phyloP scores from a whole-genome alignment of 257 asterid species.

The Cruciata laevipes region DNA sequence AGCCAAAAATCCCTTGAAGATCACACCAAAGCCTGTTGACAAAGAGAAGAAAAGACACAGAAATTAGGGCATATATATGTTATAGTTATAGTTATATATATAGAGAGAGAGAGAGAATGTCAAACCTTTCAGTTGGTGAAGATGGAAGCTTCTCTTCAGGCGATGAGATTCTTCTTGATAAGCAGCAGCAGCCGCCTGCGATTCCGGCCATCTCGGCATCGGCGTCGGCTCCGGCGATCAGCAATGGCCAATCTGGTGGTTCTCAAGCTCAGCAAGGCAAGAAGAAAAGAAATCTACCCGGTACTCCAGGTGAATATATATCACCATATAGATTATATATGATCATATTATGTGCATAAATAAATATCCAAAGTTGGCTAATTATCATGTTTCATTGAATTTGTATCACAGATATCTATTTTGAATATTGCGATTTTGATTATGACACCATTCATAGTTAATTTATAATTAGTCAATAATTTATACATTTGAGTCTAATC shows the following conservation, averaged over 20 bases:
- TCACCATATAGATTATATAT: too few relatives aligned
- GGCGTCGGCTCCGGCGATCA: constrained; percentile 7
- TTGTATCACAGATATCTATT: too few relatives aligned
- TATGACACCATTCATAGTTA: too few relatives aligned
- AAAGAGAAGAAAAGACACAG: constrained; percentile 1
- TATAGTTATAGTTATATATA: not conserved
- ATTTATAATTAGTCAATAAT: too few relatives aligned
- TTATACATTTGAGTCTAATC: too few relatives aligned
- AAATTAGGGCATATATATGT: not conserved
- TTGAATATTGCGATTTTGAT: too few relatives aligned
- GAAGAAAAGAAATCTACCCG: constrained; percentile 43
- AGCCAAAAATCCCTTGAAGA: not conserved
- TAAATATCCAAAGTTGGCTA: too few relatives aligned
- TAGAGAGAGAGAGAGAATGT: constrained; percentile 15
- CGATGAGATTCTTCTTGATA: constrained; percentile 25
- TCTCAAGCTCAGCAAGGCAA: constrained; percentile 29
- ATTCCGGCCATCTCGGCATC: constrained; percentile 9
- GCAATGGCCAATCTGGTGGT: constrained; percentile 23
- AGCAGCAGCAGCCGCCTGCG: constrained; percentile 14
- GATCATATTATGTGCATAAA: too few relatives aligned
- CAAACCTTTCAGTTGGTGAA: constrained; percentile 42
- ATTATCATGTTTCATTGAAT: too few relatives aligned
- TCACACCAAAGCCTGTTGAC: not conserved
- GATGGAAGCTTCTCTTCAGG: constrained; percentile 48
- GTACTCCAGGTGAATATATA: constrained; percentile 37